Evolutionary conservation across 805 yeast genomes (phyloP), one percentile per base, ranked within the genome.

Genomic region (Metschnikowia baotianmanensis): DNA sequence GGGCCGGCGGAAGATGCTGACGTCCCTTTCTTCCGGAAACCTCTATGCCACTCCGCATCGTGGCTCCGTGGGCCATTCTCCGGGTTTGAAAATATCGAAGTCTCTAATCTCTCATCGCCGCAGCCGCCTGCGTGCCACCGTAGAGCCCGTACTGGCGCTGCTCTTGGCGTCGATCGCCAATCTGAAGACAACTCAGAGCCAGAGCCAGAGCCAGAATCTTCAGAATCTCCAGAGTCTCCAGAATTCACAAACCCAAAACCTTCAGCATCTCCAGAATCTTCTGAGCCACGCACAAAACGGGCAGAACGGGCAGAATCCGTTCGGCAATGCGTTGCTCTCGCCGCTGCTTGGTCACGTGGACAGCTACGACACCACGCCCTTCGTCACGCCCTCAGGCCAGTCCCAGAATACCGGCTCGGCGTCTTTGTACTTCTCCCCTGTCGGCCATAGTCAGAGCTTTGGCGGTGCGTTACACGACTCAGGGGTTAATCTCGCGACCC

Each of bases 41-140:
- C 44, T 46, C 40, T 52, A 58, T 42, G 51, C 59, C 13, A 71
- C 74, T 1, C 73, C 76, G 1, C 53, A 65, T 28, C 58, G 69
- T 9, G 44, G 40, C 18, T 28, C 38, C 24, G 35, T 26, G 37
- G 42, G 38, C 24, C 51, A 42, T 12, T 45, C 49, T 16, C 55
- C 53, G 8, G 23, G 38, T 13, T 25, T 44, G 25, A 65, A 64
- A 45, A 59, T 69, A 18, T 51, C 59, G 39, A 69, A 69, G 51
- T 62, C 74, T 7, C 33, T 43, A 40, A 40, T 42, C 20, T 29
- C 42, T 10, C 55, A 49, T 43, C 47, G 51, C 36, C 40, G 55
- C 23, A 44, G 44, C 36, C 48, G 52, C 36, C 51, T 48, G 36
- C 43, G 40, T 30, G 35, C 43, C 18, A 38, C 43, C 15, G 36